Base-by-base conservation (phyloP, 371 early-diverging fungal species). In the Haplosporangium sp. region DNA sequence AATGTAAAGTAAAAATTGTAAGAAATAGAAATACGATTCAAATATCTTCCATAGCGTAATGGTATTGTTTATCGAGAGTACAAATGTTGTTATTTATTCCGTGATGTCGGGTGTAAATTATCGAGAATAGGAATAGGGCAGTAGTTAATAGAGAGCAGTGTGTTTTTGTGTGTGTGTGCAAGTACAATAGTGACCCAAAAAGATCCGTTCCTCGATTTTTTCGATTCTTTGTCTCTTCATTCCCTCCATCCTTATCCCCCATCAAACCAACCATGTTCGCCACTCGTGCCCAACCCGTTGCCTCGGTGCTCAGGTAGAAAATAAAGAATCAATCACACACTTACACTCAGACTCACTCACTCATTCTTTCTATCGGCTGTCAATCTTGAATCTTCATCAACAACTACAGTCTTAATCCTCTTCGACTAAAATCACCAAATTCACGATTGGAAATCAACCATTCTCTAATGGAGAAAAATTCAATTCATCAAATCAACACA, bases 211-310 rank as follows among this genome's bases (percentile, higher is more conserved):
- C 64, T 70, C 37, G 37, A 27, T 62, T 63, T 57, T 63, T 57
- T 58, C 50, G 37, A 20, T 63, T 58, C 57, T 63, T 57, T 52
- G 42, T 65, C 63, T 67, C 72, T 63, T 68, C 55, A 67, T 38
- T 55, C 67, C 27, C 27, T 19, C 42, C 19, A 13, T 27, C 44
- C 8, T 61, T 56, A 62, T 42, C 67, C 62, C 38, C 47, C n/a
- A 40, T 68, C 77, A 20, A 27, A 27, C 27, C 55, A 69, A 73
- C 58, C 74, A 79, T 79, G 81, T 79, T 79, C 75, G 81, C 81
- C 62, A 71, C 81, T 56, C 81, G 81, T 79, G 81, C 74, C 48
- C 81, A 79, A 71, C 81, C 81, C 81, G 65, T 67, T 71, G 81
- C 81, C 71, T 71, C 71, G 56, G 81, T 69, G 68, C 71, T 79